These are phyloP conservation scores for Eryngium alpinum DNA, from an alignment of 140 eudicot species.

Conservation along the genomic window DNA sequence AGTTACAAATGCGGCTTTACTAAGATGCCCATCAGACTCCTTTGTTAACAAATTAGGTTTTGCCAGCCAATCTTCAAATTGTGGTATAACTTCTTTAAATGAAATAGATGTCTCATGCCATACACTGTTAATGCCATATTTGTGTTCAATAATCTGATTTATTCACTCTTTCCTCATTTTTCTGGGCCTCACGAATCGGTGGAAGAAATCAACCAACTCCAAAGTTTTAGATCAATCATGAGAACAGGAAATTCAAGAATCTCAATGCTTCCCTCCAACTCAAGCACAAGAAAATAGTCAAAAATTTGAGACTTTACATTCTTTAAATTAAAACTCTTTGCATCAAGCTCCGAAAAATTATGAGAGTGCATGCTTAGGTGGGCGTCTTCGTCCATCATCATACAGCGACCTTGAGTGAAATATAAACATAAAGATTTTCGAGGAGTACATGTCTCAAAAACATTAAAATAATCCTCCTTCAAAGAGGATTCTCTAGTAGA, in stretches of 20 bases:
- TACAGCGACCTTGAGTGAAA: constrained; percentile 69
- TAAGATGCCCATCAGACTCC: constrained; percentile 45
- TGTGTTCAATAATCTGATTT: constrained; percentile 64
- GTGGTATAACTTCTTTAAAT: constrained; percentile 61
- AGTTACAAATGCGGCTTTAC: constrained; percentile 66
- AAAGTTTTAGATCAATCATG: constrained; percentile 60
- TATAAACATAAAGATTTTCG: constrained; percentile 79
- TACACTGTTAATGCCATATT: constrained; percentile 72
- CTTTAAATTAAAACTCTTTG: constrained; percentile 24
- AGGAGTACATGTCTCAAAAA: not conserved
- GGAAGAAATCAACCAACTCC: constrained; percentile 71
- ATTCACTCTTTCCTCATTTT: constrained; percentile 68
- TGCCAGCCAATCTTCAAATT: constrained; percentile 77
- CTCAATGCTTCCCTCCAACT: constrained; percentile 87
- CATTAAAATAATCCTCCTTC: not conserved
- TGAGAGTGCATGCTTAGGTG: constrained; percentile 66
- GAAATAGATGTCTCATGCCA: constrained; percentile 95
- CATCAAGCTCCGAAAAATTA: constrained; percentile 33
- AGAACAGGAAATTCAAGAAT: constrained; percentile 85
- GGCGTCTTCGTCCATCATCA: constrained; percentile 64
- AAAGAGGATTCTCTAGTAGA: constrained; percentile 26
- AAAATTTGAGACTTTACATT: constrained; percentile 44
- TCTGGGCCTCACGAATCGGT: constrained; percentile 93
- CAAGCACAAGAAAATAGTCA: constrained; percentile 81
- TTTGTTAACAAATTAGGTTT: constrained; percentile 41